A percentile compares a stretch with the other conserved stretches of the same genome.
These are phyloP conservation scores for Tieghemiomyces parasiticus DNA, from an alignment of 192 early-diverging fungal species.

Conservation along the genomic window DNA sequence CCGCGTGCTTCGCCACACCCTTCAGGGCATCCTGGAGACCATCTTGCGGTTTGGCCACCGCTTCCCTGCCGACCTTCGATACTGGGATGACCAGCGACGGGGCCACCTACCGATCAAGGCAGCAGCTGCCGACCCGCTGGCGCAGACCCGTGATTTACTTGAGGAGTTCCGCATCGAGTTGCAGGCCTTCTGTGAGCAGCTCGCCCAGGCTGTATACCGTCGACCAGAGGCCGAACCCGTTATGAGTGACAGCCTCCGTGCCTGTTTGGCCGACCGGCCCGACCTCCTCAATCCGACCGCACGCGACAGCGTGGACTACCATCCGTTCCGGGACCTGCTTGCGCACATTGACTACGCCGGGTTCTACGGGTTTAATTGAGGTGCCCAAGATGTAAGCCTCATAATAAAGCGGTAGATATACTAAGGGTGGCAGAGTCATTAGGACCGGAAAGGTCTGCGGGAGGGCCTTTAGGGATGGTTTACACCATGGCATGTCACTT, in stretches of 20 bases:
- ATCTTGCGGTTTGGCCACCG: background rate
- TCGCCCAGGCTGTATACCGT: background rate
- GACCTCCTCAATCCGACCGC: background rate
- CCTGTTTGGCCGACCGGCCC: background rate
- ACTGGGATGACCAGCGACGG: background rate
- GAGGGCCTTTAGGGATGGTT: no score
- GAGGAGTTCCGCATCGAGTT: background rate
- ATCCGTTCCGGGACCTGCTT: background rate
- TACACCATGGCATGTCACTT: no score
- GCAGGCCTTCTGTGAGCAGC: background rate
- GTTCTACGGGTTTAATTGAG: background rate
- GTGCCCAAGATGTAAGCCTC: no score
- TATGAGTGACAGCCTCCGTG: background rate
- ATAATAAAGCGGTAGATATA: no score
- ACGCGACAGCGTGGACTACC: background rate
- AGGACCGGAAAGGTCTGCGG: no score
- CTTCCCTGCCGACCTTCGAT: background rate
- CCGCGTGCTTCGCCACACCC: background rate
- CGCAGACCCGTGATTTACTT: background rate
- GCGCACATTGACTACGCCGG: background rate
- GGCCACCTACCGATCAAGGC: background rate
- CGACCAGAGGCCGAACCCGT: background rate
- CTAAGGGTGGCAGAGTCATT: no score
- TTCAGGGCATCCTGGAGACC: background rate
- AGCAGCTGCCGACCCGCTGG: background rate